Base-by-base conservation (phyloP, 345 rosid genomes). In the Citrus australasica region DNA sequence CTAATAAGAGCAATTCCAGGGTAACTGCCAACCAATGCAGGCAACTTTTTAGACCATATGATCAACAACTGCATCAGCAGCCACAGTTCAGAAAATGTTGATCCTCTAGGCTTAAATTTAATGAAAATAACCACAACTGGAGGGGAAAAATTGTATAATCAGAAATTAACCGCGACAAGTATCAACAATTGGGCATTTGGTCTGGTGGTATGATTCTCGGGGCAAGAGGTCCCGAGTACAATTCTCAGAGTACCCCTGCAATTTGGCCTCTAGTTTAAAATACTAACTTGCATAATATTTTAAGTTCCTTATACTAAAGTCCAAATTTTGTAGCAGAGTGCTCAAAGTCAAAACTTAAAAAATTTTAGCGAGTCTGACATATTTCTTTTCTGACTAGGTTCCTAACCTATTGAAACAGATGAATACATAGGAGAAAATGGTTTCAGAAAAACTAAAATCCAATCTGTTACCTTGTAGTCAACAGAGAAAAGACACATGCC, bases 141-240 rank as follows among this genome's bases (percentile, higher is more conserved):
- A 46, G 51, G 17, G 51, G 5, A 3, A 46, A 10, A 9, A 42
- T 42, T 10, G 48, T 42, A 42, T 42, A 42, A 42, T 42, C 48
- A 10, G 48, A 42, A 42, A 42, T 42, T 46, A 13, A 11, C 51
- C 1, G 4, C 0, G 51, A 46, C 5, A 53, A 53, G n/a, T 53
- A 53, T 53, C 22, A 53, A 53, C 22, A 53, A 53, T 16, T 17
- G 88, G 86, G 82, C 84, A 87, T 84, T 84, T 87, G 84, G 86
- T 86, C 85, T 87, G 87, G 83, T 88, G 89, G 88, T 79, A 85
- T 85, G 90, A 86, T 85, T 91, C 89, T 89, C 76, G 84, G 88
- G 82, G 84, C 82, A 82, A 87, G 88, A 86, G 85, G 84, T 86
- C 90, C 84, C 77, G 73, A 84, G 83, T 82, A 81, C 61, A 60